phyloP scores from a whole-genome alignment of 176 grass and related monocot genomes.

The Carex scoparia region DNA sequence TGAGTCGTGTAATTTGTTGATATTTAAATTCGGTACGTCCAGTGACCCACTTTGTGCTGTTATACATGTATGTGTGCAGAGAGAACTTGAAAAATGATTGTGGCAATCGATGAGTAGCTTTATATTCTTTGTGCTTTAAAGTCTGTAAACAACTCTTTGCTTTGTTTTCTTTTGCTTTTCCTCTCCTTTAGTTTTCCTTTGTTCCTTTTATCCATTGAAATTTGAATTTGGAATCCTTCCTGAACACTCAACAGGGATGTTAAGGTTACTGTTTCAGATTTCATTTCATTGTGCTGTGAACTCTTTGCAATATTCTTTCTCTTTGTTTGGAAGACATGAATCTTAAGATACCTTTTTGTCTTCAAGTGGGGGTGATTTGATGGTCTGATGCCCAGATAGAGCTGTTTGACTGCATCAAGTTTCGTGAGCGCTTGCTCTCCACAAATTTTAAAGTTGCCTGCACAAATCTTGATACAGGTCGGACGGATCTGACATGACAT shows the following conservation, averaged over 20 bases:
- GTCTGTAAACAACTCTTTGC: slow-evolving; percentile 16
- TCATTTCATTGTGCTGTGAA: not conserved
- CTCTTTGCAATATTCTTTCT: not conserved
- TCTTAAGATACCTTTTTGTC: not conserved
- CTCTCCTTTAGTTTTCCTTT: slow-evolving; percentile 7
- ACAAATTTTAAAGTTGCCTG: too few relatives aligned
- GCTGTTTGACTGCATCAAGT: too few relatives aligned
- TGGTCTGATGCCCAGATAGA: too few relatives aligned
- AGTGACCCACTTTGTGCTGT: not conserved
- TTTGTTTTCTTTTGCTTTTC: slow-evolving; percentile 23
- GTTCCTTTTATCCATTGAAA: not conserved
- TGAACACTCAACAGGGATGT: slow-evolving; percentile 13
- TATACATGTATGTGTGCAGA: not conserved
- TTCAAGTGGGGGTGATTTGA: too few relatives aligned
- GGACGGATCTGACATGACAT: too few relatives aligned
- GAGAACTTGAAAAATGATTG: not conserved
- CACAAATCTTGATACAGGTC: too few relatives aligned
- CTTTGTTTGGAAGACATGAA: not conserved
- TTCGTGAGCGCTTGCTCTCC: too few relatives aligned
- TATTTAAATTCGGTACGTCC: not conserved
- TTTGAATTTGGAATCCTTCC: slow-evolving; percentile 14
- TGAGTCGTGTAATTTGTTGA: not conserved
- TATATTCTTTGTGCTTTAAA: slow-evolving; percentile 16
- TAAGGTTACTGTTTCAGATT: not conserved
- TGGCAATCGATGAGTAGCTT: slow-evolving; percentile 11